Conservation (phyloP, 768 basidiomycete genomes). For the Pilatotrama ljubarskyi region DNA sequence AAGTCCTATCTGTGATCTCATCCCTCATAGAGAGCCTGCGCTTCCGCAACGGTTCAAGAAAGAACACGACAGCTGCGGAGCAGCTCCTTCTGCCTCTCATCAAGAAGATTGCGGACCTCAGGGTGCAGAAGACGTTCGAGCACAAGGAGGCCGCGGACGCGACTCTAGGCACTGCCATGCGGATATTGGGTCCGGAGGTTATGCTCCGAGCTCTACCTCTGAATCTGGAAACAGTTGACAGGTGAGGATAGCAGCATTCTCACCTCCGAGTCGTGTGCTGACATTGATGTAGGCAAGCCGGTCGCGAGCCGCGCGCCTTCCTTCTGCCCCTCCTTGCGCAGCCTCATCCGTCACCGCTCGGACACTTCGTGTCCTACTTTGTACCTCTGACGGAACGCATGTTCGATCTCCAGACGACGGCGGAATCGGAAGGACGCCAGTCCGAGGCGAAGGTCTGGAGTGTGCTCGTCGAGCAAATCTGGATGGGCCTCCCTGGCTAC, state of each 20-base stretch:
- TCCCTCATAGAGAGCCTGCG: constrained; percentile 67
- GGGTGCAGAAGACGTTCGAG: constrained; percentile 83
- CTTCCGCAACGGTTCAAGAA: constrained; percentile 42
- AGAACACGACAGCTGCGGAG: constrained; percentile 63
- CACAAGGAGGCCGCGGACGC: constrained; percentile 85
- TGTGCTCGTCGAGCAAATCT: constrained; percentile 90
- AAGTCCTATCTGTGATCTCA: constrained; percentile 72
- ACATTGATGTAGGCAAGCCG: constrained; percentile 51
- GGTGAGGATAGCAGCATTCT: constrained; percentile 49
- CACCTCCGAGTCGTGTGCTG: not conserved
- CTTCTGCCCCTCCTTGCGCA: constrained; percentile 84
- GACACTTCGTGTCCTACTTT: constrained; percentile 87
- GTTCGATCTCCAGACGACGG: constrained; percentile 84
- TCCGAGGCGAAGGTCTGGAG: constrained; percentile 96
- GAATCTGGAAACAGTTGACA: constrained; percentile 78
- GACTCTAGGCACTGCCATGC: constrained; percentile 78
- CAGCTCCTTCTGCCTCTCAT: constrained; percentile 68
- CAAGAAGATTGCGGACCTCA: constrained; percentile 67
- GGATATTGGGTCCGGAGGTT: constrained; percentile 80
- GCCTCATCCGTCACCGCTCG: constrained; percentile 76
- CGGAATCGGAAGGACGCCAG: constrained; percentile 67
- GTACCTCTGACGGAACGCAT: constrained; percentile 92
- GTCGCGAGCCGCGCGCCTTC: constrained; percentile 85
- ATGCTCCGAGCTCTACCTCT: constrained; percentile 76
- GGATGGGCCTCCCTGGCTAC: constrained; percentile 90